Conservation (phyloP, 345 rosid species). For the Microthlaspi erraticum region DNA sequence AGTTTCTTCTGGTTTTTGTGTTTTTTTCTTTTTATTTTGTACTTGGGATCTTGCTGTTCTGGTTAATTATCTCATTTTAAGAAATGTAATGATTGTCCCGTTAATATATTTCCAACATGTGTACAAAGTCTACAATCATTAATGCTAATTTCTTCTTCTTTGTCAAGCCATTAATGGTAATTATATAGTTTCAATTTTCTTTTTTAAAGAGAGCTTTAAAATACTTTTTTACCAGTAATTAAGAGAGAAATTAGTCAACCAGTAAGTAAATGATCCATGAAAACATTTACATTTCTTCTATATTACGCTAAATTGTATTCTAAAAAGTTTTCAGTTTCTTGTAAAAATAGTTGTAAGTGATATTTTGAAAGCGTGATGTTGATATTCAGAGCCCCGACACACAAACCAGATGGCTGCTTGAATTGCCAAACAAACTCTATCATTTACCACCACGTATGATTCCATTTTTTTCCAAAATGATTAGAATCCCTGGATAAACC, state of each 20-base stretch:
- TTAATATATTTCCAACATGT: conserved; percentile 15
- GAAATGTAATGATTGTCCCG: conserved; percentile 18
- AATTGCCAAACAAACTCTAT: neutral
- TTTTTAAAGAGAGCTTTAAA: no score
- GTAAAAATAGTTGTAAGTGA: neutral
- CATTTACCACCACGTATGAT: neutral
- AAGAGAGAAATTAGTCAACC: neutral
- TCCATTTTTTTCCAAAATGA: no score
- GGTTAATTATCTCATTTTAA: conserved; percentile 19
- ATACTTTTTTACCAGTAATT: no score
- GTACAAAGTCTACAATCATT: conserved; percentile 24
- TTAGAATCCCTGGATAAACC: neutral
- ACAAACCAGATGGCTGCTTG: neutral
- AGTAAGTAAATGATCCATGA: neutral
- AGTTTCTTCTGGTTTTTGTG: neutral
- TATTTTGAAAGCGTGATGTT: neutral
- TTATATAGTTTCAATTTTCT: no score
- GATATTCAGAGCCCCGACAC: neutral
- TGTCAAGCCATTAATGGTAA: no score
- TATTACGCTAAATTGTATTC: neutral
- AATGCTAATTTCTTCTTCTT: neutral
- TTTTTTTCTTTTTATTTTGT: neutral
- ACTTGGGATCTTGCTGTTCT: conserved; percentile 32
- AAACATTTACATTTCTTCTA: neutral
- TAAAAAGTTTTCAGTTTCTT: neutral